phyloP scores from a whole-genome alignment of 192 early-diverging fungal species.

The Rhizoclosmatium globosum region DNA sequence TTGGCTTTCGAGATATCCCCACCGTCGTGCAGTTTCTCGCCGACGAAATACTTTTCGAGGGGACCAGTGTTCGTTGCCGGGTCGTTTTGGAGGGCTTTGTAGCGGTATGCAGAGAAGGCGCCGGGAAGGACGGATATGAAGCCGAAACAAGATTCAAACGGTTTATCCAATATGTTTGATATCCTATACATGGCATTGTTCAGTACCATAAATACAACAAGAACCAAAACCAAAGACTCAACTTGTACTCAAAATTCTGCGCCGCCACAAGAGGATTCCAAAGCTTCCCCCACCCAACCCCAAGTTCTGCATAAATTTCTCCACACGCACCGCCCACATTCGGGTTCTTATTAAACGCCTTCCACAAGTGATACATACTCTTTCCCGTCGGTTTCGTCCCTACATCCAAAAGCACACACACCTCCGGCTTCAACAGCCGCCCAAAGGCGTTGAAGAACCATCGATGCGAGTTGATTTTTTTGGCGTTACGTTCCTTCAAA shows the following conservation, averaged over 20 bases:
- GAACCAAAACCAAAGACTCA: slow-evolving; percentile 63
- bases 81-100: slow-evolving; percentile 72
- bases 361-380: slow-evolving; percentile 81
- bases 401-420: slow-evolving; percentile 73
- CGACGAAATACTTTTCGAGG: slow-evolving; percentile 80
- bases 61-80: slow-evolving; percentile 67
- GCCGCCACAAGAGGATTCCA: slow-evolving; percentile 81
- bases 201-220: too few species aligned
- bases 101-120: slow-evolving; percentile 86
- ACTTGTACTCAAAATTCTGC: slow-evolving; percentile 91
- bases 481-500: slow-evolving; percentile 77
- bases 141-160: slow-evolving; percentile 88
- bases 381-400: slow-evolving; percentile 78
- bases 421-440: slow-evolving; percentile 51
- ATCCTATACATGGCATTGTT: slow-evolving; percentile 42
- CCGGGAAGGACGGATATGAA: slow-evolving; percentile 95
- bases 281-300: slow-evolving; percentile 63
- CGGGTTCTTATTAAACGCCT: slow-evolving; percentile 77
- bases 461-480: slow-evolving; percentile 54
- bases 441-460: slow-evolving; percentile 77
- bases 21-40: slow-evolving; percentile 69
- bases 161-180: slow-evolving; percentile 79
- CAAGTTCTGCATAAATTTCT: slow-evolving; percentile 78
- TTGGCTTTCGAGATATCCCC: slow-evolving; percentile 74
- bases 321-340: slow-evolving; percentile 86